Evolutionary conservation across 495 filamentous ascomycete genomes (phyloP).

Genomic region (Aspergillus leporis): DNA sequence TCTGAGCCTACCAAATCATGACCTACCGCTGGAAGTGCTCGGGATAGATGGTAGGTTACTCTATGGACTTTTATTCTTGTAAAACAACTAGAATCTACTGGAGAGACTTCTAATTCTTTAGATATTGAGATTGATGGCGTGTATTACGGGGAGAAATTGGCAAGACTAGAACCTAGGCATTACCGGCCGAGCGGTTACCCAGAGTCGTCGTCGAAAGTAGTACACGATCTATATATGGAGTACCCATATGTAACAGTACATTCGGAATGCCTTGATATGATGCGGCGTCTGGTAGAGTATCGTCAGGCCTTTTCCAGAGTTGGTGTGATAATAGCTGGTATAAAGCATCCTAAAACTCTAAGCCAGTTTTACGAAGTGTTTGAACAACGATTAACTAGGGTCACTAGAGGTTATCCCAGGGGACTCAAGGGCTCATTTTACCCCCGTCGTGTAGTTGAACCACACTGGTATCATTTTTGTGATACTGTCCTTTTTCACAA

Average conservation of each 20-base stretch:
- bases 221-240: background rate
- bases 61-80: background rate
- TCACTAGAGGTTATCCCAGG: background rate
- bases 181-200: too few relatives aligned
- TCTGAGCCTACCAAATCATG: background rate
- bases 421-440: background rate
- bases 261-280: background rate
- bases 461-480: background rate
- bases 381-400: conserved; percentile 1
- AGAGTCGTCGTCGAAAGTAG: background rate
- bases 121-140: background rate
- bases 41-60: background rate
- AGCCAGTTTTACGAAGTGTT: background rate
- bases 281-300: conserved; percentile 1
- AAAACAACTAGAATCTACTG: background rate
- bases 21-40: too few relatives aligned
- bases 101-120: background rate
- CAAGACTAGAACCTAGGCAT: background rate
- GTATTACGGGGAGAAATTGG: background rate
- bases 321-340: background rate
- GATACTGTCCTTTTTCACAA: background rate
- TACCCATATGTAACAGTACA: too few relatives aligned
- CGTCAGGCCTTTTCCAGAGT: background rate
- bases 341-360: background rate
- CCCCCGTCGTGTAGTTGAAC: background rate